Base-by-base conservation (phyloP, 129 eudicot genomes). In the Tagetes patula region DNA sequence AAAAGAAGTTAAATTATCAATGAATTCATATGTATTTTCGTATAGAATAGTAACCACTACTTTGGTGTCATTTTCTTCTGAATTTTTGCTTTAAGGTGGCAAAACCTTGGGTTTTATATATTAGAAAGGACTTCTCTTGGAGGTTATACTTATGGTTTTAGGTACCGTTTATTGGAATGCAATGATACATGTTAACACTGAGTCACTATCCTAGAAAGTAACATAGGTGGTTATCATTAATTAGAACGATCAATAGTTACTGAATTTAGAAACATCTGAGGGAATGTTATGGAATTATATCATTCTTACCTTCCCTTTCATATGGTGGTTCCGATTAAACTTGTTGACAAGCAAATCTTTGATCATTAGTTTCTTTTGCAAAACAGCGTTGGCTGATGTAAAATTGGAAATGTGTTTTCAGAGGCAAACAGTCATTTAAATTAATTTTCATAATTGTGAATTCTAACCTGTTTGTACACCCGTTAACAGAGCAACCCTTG, bases 331-430 rank as follows among this genome's bases (percentile, higher is more conserved):
- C 63, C 4, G n/a, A 50, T 27, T 30, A 64, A 13, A 30, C 64
- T 60, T 50, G 41, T 49, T 27, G 65, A 64, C 65, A 74, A 49
- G 65, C 54, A 38, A 48, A 75, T 75, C 32, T 65, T 31, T n/a
- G 11, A 9, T 49, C 78, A 37, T 46, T 14, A 46, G 41, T 73
- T 27, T 47, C 33, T 73, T 47, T 41, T 47, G 41, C 34, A 38
- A 27, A 74, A 49, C 39, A 10, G 7, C 37, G 47, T 58, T 61
- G 47, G 39, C 37, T 73, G 49, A 73, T 73, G 70, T 61, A 61
- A 46, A 73, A 31, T 8, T 58, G 64, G 64, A 33, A 58, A 58
- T 46, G 39, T 36, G n/a, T 61, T 8, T 61, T 5, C 34, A 59
- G 12, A 55, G 65, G 66, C 40, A 53, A 71, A 71, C 43, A 40